These are phyloP conservation scores for Xylaria arbuscula DNA, from an alignment of 2,329 filamentous ascomycete species.

Conservation along the genomic window DNA sequence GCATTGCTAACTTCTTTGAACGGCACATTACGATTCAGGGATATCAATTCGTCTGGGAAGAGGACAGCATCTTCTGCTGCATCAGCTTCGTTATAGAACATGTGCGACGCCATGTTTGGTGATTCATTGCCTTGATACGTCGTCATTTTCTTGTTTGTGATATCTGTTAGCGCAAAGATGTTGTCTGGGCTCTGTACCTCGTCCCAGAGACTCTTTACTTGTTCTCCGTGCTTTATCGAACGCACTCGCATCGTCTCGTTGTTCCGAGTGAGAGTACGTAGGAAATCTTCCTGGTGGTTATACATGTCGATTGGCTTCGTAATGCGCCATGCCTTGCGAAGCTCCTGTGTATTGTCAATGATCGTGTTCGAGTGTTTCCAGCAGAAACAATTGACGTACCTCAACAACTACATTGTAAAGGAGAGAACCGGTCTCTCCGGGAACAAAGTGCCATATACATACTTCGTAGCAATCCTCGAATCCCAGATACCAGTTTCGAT, in stretches of 20 bases:
- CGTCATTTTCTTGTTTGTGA: conserved; percentile 27
- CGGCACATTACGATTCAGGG: conserved; percentile 39
- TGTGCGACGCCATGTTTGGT: conserved; percentile 23
- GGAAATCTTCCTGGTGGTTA: conserved; percentile 42
- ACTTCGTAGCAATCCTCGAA: conserved; percentile 50
- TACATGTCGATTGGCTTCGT: conserved; percentile 44
- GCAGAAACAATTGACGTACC: conserved; percentile 28
- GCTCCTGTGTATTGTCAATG: conserved; percentile 40
- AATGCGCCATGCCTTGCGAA: conserved; percentile 47
- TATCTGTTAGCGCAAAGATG: conserved; percentile 36
- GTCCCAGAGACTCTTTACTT: conserved; percentile 45
- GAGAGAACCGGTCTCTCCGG: conserved; percentile 33
- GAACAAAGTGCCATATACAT: conserved; percentile 49
- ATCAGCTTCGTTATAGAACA: conserved; percentile 47
- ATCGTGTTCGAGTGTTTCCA: not conserved
- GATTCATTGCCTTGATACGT: conserved; percentile 20
- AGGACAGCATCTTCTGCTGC: conserved; percentile 46
- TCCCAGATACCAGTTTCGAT: conserved; percentile 44
- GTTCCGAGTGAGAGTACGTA: conserved; percentile 45
- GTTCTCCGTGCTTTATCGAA: conserved; percentile 43
- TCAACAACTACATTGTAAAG: conserved; percentile 42
- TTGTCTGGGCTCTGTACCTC: conserved; percentile 39
- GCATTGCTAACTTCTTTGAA: conserved; percentile 48
- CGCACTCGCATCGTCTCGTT: conserved; percentile 45
- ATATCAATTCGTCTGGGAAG: conserved; percentile 42